These are phyloP conservation scores for Closterium sp. DNA, from an alignment of 139 green algal genomes.

Conservation along the genomic window DNA sequence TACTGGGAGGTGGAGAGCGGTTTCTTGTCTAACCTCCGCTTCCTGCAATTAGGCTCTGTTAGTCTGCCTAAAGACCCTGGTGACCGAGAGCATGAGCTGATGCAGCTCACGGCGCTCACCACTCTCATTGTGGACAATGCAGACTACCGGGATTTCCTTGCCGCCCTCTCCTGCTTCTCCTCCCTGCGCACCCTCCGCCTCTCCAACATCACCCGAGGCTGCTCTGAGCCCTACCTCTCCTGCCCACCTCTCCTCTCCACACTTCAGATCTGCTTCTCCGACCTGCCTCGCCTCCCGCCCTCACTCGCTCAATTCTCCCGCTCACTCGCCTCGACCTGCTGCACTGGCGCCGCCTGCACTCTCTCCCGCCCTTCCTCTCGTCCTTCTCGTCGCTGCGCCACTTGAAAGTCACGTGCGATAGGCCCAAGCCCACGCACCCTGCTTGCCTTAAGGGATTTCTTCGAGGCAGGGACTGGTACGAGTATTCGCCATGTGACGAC, in stretches of 20 bases:
- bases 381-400: neutral
- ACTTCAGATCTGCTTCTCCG: neutral
- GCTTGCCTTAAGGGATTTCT: neutral
- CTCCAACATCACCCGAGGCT: neutral
- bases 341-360: neutral
- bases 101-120: no score
- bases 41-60: no score
- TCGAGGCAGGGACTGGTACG: neutral
- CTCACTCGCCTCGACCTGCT: neutral
- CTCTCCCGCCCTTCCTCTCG: neutral
- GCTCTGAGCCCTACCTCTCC: neutral
- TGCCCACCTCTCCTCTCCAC: neutral
- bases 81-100: no score
- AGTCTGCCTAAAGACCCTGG: no score
- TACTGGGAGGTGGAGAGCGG: no score
- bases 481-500: neutral
- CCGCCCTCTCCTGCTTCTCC: neutral
- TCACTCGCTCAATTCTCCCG: neutral
- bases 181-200: neutral
- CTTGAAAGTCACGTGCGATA: neutral
- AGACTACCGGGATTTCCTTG: no score
- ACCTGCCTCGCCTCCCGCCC: neutral
- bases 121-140: no score
- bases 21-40: no score
- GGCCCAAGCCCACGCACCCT: neutral